Evolutionary conservation across 2,329 filamentous ascomycete species (phyloP), one percentile per base, ranked within the genome.

Genomic region (Pseudovirgaria hyperparasitica): DNA sequence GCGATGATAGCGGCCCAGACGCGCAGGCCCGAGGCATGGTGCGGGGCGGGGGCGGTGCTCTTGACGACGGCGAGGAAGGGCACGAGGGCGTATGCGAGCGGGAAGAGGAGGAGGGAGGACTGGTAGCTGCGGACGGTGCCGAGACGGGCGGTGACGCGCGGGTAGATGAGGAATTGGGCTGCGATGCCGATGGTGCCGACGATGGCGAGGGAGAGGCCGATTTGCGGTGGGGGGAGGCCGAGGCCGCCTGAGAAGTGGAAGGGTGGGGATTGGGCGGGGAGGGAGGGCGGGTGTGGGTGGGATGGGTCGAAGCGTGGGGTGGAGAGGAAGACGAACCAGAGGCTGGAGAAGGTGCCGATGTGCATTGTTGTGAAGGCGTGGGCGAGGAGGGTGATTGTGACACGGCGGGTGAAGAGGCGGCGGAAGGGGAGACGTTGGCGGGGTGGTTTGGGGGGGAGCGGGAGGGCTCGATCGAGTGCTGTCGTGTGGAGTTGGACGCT

Each of bases 261-360:
- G 1, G 60, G 50, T 0, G 48, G 49, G 16, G 54, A 47, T 2
- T 57, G 59, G 5, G 39, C 39, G 28, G 50, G 50, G 34, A 46
- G 46, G 9, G 30, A 33, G 4, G 45, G 40, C 5, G 53, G 52
- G 10, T 46, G 24, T 1, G 53, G 51, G 16, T 54, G 28, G 11
- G 33, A 14, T 1, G 52, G 46, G 20, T 56, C 43, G 36, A 50
- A 62, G 20, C 60, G 54, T 2, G 58, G 57, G 4, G 59, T 54
- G 3, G 58, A 62, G 17, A 65, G 54, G 37, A 60, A 64, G 27
- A 63, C 55, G 37, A 62, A 64, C 58, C 60, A 65, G 17, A 65
- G 45, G 16, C 51, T 56, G 40, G 55, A 62, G 50, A 65, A 65
- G 2, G 57, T 61, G 5, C 62, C 58, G 12, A 64, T 52, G 32